Evolutionary conservation across 495 filamentous ascomycete genomes (phyloP).

Genomic region (Penicillium macrosclerotiorum): DNA sequence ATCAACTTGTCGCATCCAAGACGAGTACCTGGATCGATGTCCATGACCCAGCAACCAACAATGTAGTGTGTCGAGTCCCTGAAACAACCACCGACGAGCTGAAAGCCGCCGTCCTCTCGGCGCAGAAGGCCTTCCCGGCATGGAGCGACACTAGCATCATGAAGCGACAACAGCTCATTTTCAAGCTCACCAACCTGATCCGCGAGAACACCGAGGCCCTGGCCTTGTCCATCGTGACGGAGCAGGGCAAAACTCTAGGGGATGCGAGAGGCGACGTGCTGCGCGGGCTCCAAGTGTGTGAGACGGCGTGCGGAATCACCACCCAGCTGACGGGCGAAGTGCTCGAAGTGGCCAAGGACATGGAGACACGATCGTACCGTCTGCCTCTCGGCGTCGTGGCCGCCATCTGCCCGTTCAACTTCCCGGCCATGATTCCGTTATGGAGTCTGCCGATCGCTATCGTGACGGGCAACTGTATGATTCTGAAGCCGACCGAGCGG

Average conservation of each 20-base stretch:
- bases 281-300: slow-evolving; percentile 7
- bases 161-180: slow-evolving; percentile 11
- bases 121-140: slow-evolving; percentile 2
- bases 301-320: slow-evolving; percentile 6
- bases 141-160: slow-evolving; percentile 7
- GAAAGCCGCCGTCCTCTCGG: neutral
- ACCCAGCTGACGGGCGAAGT: slow-evolving; percentile 9
- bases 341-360: slow-evolving; percentile 88
- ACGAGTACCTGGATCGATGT: too few species aligned
- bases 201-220: slow-evolving; percentile 10
- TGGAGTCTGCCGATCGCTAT: slow-evolving; percentile 90
- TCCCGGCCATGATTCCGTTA: slow-evolving; percentile 71
- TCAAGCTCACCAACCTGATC: slow-evolving; percentile 6
- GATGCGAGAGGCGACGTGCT: slow-evolving; percentile 12
- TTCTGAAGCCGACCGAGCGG: slow-evolving; percentile 88
- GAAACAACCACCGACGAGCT: slow-evolving; percentile 5
- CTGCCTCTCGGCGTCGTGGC: slow-evolving; percentile 88
- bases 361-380: slow-evolving; percentile 84
- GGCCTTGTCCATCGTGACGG: slow-evolving; percentile 6
- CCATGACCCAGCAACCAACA: slow-evolving; percentile 12
- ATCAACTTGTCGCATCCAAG: too few species aligned
- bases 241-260: slow-evolving; percentile 10
- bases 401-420: slow-evolving; percentile 78
- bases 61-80: slow-evolving; percentile 6
- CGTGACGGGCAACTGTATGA: slow-evolving; percentile 80